Evolutionary conservation across 2,329 filamentous ascomycete species (phyloP).

Genomic region (Colletotrichum incanum): DNA sequence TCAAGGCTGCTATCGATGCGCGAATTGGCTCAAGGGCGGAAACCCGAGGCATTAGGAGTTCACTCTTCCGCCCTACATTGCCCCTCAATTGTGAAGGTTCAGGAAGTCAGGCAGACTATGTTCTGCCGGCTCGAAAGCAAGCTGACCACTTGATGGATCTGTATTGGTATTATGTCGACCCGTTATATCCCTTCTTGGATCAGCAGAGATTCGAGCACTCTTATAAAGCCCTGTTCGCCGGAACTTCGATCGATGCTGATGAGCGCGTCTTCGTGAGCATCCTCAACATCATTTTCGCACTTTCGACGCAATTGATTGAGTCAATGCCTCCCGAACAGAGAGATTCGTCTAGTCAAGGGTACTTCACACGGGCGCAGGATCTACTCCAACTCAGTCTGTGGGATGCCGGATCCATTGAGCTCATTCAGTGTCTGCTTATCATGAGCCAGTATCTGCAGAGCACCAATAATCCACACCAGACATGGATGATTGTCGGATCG

Average conservation of each 20-base stretch:
- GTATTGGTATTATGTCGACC: conserved; percentile 64
- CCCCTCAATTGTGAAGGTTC: conserved; percentile 17
- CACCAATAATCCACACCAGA: conserved; percentile 63
- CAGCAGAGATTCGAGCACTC: conserved; percentile 53
- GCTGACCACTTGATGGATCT: conserved; percentile 62
- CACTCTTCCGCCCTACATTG: conserved; percentile 45
- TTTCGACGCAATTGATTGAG: conserved; percentile 61
- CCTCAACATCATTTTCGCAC: conserved; percentile 63
- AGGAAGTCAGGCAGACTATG: conserved; percentile 50
- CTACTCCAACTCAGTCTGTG: conserved; percentile 60
- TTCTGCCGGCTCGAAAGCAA: conserved; percentile 61
- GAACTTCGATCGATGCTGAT: conserved; percentile 53
- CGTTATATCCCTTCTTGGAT: conserved; percentile 63
- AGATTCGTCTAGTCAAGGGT: conserved; percentile 57
- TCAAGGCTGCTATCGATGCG: conserved; percentile 59
- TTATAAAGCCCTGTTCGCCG: conserved; percentile 60
- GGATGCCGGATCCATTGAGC: conserved; percentile 58
- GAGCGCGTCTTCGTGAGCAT: conserved; percentile 61
- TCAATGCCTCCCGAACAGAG: conserved; percentile 57
- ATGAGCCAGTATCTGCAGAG: conserved; percentile 66
- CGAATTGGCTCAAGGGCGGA: conserved; percentile 44
- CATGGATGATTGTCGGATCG: conserved; percentile 64
- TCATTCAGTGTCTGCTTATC: conserved; percentile 63
- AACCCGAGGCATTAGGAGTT: background rate
- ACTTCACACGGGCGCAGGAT: conserved; percentile 60